Conservation (phyloP, 257 asterid genomes). For the Lantana camara region DNA sequence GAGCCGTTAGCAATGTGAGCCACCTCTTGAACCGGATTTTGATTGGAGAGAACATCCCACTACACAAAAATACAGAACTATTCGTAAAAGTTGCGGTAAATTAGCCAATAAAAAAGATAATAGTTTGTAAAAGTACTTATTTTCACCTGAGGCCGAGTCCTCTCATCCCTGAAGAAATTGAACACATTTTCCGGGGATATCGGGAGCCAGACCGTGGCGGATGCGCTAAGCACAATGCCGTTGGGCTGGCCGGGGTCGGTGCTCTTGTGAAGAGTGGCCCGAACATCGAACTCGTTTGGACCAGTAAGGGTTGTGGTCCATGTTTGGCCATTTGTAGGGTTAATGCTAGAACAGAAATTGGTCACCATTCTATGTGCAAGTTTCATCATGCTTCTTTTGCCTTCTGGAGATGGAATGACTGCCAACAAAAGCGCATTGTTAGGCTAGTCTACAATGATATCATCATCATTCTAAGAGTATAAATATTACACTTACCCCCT, state of each 20-base stretch:
- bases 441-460: too few species aligned
- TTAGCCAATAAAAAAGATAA: too few species aligned
- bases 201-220: conserved; percentile 95
- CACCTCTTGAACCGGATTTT: conserved; percentile 87
- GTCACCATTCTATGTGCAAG: conserved; percentile 90
- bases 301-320: conserved; percentile 78
- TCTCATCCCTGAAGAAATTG: conserved; percentile 73
- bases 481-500: conserved; percentile 79
- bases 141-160: conserved; percentile 77
- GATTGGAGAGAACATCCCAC: conserved; percentile 97
- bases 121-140: too few species aligned
- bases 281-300: conserved; percentile 67
- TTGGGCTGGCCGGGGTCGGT: conserved; percentile 86
- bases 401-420: conserved; percentile 82
- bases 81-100: too few species aligned
- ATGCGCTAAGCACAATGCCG: conserved; percentile 83
- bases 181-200: conserved; percentile 67
- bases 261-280: conserved; percentile 71
- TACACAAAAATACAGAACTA: too few species aligned
- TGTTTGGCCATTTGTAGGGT: conserved; percentile 68
- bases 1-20: conserved; percentile 95
- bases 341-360: conserved; percentile 78
- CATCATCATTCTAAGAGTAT: too few species aligned
- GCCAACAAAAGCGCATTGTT: not conserved
- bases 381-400: conserved; percentile 91